Conservation (phyloP, 352 stramenopile species). For the Globisporangium camurandrum region DNA sequence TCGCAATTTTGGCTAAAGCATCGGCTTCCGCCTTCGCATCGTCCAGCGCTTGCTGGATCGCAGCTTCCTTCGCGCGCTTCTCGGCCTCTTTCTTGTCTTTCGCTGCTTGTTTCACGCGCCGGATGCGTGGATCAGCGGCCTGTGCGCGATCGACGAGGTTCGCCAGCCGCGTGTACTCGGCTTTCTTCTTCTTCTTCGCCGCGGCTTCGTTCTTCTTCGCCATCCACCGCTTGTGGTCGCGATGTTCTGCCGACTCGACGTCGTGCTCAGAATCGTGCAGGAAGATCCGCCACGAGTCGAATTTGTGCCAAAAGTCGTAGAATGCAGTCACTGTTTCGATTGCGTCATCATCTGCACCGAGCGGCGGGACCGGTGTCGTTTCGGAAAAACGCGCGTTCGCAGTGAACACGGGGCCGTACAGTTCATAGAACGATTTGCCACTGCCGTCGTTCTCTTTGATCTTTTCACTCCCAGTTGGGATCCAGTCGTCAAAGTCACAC, state of each 20-base stretch:
- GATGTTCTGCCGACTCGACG: slow-evolving; percentile 75
- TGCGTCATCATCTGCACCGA: slow-evolving; percentile 50
- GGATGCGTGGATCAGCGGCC: slow-evolving; percentile 66
- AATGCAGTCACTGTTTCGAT: slow-evolving; percentile 73
- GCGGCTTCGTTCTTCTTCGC: slow-evolving; percentile 83
- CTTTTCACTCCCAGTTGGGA: slow-evolving; percentile 70
- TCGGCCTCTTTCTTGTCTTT: slow-evolving; percentile 77
- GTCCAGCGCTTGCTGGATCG: slow-evolving; percentile 54
- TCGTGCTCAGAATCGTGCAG: slow-evolving; percentile 81
- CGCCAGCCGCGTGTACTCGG: slow-evolving; percentile 76
- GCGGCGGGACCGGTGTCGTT: slow-evolving; percentile 61
- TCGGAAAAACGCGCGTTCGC: slow-evolving; percentile 79
- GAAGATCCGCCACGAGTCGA: slow-evolving; percentile 82
- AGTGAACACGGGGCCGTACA: slow-evolving; percentile 74
- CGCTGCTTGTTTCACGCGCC: slow-evolving; percentile 74
- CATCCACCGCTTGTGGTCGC: slow-evolving; percentile 85
- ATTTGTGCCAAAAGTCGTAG: slow-evolving; percentile 90
- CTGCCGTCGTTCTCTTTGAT: slow-evolving; percentile 64
- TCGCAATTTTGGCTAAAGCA: slow-evolving; percentile 32
- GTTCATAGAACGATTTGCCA: slow-evolving; percentile 81
- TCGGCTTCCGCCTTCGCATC: slow-evolving; percentile 59
- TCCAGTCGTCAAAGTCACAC: slow-evolving; percentile 84
- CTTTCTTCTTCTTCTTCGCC: slow-evolving; percentile 87
- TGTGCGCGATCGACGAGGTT: slow-evolving; percentile 75
- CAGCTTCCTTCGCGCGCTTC: slow-evolving; percentile 73